Percentiles rank a stretch among this genome's conserved stretches.
phyloP scores from a whole-genome alignment of 495 filamentous ascomycete species.

The Penicillium tannophilum region DNA sequence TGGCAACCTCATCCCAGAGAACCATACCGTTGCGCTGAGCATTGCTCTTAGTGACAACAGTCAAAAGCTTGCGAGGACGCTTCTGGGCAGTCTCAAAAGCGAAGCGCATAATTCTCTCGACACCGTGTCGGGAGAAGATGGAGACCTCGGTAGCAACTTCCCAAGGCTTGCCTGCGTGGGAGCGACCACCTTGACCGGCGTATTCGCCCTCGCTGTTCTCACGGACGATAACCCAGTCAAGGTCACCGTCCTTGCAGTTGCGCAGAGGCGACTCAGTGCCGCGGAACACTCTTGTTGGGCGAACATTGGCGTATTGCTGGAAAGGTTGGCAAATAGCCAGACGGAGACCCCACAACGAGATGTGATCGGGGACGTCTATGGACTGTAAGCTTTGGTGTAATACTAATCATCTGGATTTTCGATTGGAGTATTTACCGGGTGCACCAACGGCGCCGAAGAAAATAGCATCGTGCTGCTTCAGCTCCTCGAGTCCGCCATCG shows the following conservation, averaged over 20 bases:
- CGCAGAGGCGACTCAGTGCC: constrained; percentile 52
- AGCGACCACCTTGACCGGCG: constrained; percentile 57
- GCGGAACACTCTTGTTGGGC: constrained; percentile 52
- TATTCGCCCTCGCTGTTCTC: constrained; percentile 63
- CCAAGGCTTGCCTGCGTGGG: constrained; percentile 52
- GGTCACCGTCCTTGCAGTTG: constrained; percentile 40
- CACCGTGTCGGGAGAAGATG: constrained; percentile 55
- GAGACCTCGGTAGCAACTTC: constrained; percentile 56
- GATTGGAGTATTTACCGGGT: constrained; percentile 39
- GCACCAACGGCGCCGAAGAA: constrained; percentile 60
- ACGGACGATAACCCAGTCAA: constrained; percentile 60
- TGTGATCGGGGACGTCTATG: constrained; percentile 58
- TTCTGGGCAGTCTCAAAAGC: constrained; percentile 54
- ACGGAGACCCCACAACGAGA: constrained; percentile 57
- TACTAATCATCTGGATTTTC: not conserved
- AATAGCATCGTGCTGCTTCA: constrained; percentile 58
- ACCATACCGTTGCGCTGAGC: constrained; percentile 61
- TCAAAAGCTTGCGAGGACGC: constrained; percentile 51
- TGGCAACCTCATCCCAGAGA: constrained; percentile 57
- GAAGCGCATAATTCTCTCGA: constrained; percentile 59
- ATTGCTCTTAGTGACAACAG: constrained; percentile 63
- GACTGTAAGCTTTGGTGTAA: constrained; percentile 16
- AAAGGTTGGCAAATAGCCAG: constrained; percentile 57
- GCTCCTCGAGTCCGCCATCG: constrained; percentile 51
- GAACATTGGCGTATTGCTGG: constrained; percentile 59